These are phyloP conservation scores for Blastobotrys aristatus DNA, from an alignment of 1,139 yeast genomes.

Conservation along the genomic window DNA sequence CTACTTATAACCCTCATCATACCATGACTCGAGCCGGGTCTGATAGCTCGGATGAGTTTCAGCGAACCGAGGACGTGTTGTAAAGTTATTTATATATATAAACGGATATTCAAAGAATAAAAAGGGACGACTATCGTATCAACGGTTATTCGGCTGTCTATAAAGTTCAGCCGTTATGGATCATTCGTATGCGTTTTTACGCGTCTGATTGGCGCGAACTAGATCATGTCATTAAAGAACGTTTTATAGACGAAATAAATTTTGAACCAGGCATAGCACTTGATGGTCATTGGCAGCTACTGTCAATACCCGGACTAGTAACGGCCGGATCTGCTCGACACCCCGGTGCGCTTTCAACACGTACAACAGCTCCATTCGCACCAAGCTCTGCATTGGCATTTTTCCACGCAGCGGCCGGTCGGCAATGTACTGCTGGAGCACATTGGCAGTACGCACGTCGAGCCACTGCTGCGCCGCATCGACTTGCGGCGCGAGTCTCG, in stretches of 20 bases:
- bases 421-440: slow-evolving; percentile 47
- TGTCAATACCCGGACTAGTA: slow-evolving; percentile 9
- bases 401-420: slow-evolving; percentile 47
- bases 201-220: too few species aligned
- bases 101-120: background rate
- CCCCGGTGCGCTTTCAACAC: slow-evolving; percentile 20
- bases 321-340: background rate
- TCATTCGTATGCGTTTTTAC: too few species aligned
- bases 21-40: background rate
- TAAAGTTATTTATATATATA: slow-evolving; percentile 1
- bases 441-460: slow-evolving; percentile 46
- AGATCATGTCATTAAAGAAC: background rate
- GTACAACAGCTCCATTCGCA: slow-evolving; percentile 43
- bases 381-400: slow-evolving; percentile 51
- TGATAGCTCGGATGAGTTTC: slow-evolving; percentile 9
- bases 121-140: background rate
- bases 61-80: slow-evolving; percentile 6
- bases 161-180: too few species aligned
- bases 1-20: slow-evolving; percentile 2
- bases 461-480: slow-evolving; percentile 23
- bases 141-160: too few species aligned
- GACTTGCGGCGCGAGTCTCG: slow-evolving; percentile 17
- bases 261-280: slow-evolving; percentile 6
- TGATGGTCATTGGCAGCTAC: slow-evolving; percentile 7
- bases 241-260: background rate